A percentile compares a stretch with the other conserved stretches of the same genome.
Conservation (phyloP, 345 rosid genomes). For the Linum lewisii region DNA sequence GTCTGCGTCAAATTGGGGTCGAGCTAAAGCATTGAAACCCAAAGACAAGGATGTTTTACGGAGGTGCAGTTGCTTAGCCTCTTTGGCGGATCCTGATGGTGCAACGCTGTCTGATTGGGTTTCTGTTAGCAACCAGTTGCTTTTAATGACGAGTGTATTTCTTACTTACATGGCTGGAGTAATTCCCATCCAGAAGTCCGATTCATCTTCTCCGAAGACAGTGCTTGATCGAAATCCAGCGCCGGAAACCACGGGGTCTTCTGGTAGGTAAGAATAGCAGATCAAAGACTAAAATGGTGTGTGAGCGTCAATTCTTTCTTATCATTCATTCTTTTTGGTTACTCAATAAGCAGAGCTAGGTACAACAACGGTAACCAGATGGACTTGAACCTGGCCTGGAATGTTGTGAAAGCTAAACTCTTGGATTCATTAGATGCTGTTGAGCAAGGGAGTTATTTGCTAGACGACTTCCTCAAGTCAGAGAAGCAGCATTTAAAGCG, state of each 20-base stretch:
- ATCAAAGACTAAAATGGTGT: constrained; percentile 11
- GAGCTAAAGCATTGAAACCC: constrained; percentile 22
- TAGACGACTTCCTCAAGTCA: constrained; percentile 30
- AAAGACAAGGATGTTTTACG: constrained; percentile 21
- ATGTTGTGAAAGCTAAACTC: constrained; percentile 54
- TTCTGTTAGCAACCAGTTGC: constrained; percentile 59
- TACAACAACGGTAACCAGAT: constrained; percentile 25
- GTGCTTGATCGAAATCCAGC: constrained; percentile 19
- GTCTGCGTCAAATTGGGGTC: constrained; percentile 17
- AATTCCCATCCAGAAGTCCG: constrained; percentile 40
- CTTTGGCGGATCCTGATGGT: constrained; percentile 44
- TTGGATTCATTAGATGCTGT: constrained; percentile 51
- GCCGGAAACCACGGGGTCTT: constrained; percentile 34
- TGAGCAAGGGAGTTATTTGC: constrained; percentile 31
- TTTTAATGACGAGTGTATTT: constrained; percentile 54
- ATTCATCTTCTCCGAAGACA: constrained; percentile 22
- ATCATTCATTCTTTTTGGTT: constrained; percentile 8
- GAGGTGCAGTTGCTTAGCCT: constrained; percentile 38
- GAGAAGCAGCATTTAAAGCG: constrained; percentile 36
- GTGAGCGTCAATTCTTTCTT: not conserved
- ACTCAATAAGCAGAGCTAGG: constrained; percentile 26
- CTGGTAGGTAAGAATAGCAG: constrained; percentile 93
- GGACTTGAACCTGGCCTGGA: constrained; percentile 43
- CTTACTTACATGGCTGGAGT: constrained; percentile 84
- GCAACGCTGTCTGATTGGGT: constrained; percentile 43